A percentile compares a stretch with the other conserved stretches of the same genome.
Conservation (phyloP, 345 rosid species). For the Lepidium africanum region DNA sequence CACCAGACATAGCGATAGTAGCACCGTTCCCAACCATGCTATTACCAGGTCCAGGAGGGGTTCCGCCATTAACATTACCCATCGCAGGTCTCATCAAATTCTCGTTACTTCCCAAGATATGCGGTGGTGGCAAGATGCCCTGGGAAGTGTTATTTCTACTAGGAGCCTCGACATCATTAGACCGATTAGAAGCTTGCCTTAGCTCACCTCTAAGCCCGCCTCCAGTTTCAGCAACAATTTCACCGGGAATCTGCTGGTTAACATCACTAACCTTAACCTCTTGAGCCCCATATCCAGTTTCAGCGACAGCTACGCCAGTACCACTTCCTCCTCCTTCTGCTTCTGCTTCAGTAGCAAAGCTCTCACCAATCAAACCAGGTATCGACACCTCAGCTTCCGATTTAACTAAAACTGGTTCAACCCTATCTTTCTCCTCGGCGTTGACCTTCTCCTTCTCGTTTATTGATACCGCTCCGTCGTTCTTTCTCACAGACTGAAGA, state of each 20-base stretch:
- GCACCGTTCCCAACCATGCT: slow-evolving; percentile 28
- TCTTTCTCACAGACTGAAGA: slow-evolving; percentile 51
- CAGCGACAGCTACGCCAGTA: slow-evolving; percentile 22
- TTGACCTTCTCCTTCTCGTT: slow-evolving; percentile 14
- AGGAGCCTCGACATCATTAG: slow-evolving; percentile 33
- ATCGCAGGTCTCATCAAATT: slow-evolving; percentile 35
- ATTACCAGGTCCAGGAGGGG: slow-evolving; percentile 32
- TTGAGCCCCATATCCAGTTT: slow-evolving; percentile 32
- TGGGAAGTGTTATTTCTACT: slow-evolving; percentile 24
- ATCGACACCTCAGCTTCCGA: slow-evolving; percentile 26
- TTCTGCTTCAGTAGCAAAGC: slow-evolving; percentile 14
- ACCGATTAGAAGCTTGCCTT: slow-evolving; percentile 33
- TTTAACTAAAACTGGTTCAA: slow-evolving; percentile 18
- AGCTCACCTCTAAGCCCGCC: slow-evolving; percentile 63
- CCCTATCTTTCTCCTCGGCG: slow-evolving; percentile 1
- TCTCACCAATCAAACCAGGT: slow-evolving; percentile 40
- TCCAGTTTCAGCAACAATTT: slow-evolving; percentile 26
- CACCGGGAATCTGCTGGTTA: slow-evolving; percentile 28
- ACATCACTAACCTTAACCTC: slow-evolving; percentile 34
- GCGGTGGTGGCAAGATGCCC: slow-evolving; percentile 30
- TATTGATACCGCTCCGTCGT: slow-evolving; percentile 36
- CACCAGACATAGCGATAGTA: slow-evolving; percentile 21
- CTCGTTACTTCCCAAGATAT: slow-evolving; percentile 24
- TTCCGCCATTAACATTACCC: slow-evolving; percentile 22
- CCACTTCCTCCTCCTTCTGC: slow-evolving; percentile 7